phyloP scores from a whole-genome alignment of 1,284 basidiomycete genomes.

The Irpex rosettiformis region DNA sequence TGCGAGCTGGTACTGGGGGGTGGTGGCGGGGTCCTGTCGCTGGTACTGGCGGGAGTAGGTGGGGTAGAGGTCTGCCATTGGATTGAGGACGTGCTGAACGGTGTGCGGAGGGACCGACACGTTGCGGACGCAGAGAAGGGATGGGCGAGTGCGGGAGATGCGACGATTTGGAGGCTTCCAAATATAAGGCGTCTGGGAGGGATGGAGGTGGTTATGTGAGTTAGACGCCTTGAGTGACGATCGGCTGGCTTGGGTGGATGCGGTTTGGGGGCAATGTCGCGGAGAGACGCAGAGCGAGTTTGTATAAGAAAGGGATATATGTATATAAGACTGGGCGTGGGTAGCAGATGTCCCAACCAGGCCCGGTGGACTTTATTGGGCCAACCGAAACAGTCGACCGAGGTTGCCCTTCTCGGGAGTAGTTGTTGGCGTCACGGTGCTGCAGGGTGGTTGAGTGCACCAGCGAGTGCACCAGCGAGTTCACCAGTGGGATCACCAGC shows the following conservation, averaged over 20 bases:
- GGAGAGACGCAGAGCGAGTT: background rate
- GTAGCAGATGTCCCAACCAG: background rate
- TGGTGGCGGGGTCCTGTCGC: conserved; percentile 22
- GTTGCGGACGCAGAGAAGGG: conserved; percentile 24
- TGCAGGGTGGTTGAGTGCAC: too few relatives aligned
- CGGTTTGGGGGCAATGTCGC: background rate
- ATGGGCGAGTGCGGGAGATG: conserved; percentile 25
- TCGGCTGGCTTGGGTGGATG: background rate
- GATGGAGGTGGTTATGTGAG: conserved; percentile 4
- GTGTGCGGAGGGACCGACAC: conserved; percentile 21
- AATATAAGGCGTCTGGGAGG: conserved; percentile 13
- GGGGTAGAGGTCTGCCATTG: conserved; percentile 71
- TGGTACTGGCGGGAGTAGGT: conserved; percentile 44
- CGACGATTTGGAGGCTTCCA: conserved; percentile 12
- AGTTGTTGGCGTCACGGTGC: background rate
- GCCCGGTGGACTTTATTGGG: conserved; percentile 17
- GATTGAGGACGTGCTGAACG: conserved; percentile 25
- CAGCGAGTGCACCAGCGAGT: too few relatives aligned
- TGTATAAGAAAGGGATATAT: background rate
- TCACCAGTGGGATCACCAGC: too few relatives aligned
- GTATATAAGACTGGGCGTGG: background rate
- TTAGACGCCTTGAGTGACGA: conserved; percentile 6
- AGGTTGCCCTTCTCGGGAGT: conserved; percentile 8
- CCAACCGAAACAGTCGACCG: conserved; percentile 3
- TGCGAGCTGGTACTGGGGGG: conserved; percentile 28